Percentiles rank a stretch among this genome's conserved stretches.
Conservation (phyloP, 345 rosid species). For the Ailanthus altissimus region DNA sequence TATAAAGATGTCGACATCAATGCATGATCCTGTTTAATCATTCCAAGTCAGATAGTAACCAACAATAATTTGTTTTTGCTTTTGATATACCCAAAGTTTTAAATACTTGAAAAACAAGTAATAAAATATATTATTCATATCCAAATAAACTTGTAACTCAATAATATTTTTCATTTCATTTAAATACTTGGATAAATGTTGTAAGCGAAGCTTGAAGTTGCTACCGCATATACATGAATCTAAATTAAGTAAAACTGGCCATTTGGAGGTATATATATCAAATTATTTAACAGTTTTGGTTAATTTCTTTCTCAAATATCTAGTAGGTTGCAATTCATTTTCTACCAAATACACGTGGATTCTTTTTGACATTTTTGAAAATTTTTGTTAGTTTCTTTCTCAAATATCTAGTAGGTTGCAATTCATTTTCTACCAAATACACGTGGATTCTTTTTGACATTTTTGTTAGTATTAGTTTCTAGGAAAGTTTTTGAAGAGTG, state of each 20-base stretch:
- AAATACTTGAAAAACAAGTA: too few relatives aligned
- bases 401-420: too few relatives aligned
- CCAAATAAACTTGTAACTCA: too few relatives aligned
- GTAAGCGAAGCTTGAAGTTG: too few relatives aligned
- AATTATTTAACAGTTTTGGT: background rate
- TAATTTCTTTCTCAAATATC: too few relatives aligned
- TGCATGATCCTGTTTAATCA: slow-evolving; percentile 8
- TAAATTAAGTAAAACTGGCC: too few relatives aligned
- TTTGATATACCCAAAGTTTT: slow-evolving; percentile 5
- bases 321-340: background rate
- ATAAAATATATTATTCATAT: too few relatives aligned
- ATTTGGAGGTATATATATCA: too few relatives aligned
- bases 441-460: background rate
- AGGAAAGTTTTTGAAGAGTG: background rate
- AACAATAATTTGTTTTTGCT: background rate
- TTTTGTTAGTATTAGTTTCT: background rate
- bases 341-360: background rate
- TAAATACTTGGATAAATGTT: too few relatives aligned
- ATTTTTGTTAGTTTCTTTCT: too few relatives aligned
- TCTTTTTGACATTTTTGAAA: background rate
- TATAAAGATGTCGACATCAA: slow-evolving; percentile 3
- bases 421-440: background rate
- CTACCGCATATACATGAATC: too few relatives aligned
- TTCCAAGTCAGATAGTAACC: slow-evolving; percentile 13
- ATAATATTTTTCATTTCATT: too few relatives aligned